Evolutionary conservation across 306 rosid genomes (phyloP).

Genomic region (Rosa persica): DNA sequence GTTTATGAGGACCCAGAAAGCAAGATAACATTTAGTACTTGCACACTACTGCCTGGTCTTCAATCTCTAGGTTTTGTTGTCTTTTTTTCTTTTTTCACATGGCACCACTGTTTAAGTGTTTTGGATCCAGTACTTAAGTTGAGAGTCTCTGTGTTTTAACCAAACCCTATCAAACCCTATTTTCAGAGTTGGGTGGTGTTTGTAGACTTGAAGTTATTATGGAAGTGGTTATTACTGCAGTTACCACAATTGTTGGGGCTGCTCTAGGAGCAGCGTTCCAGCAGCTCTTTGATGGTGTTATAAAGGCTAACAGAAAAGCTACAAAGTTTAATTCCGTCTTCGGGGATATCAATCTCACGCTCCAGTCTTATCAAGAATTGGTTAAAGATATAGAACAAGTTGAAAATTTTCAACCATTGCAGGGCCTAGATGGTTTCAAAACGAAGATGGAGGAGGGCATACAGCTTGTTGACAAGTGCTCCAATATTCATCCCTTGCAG

Average conservation of each 20-base stretch:
- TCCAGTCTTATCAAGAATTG: constrained; percentile 18
- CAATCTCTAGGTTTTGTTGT: no score
- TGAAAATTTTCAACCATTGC: constrained; percentile 13
- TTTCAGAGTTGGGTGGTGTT: not conserved
- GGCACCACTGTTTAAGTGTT: not conserved
- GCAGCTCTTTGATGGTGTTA: constrained; percentile 7
- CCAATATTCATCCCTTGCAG: constrained; percentile 18
- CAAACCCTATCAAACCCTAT: not conserved
- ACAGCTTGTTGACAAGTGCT: constrained; percentile 30
- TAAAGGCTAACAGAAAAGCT: constrained; percentile 18
- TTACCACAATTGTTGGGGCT: constrained; percentile 10
- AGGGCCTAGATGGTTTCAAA: constrained; percentile 20
- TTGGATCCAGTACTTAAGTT: not conserved
- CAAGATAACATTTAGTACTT: no score
- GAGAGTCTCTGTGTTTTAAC: not conserved
- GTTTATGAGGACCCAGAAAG: not conserved
- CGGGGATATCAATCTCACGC: not conserved
- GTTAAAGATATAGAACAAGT: constrained; percentile 14
- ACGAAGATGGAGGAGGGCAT: constrained; percentile 27
- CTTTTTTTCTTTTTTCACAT: no score
- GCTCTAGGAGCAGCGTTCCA: constrained; percentile 27
- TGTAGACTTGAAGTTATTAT: not conserved
- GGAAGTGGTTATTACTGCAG: not conserved
- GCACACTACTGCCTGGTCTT: not conserved
- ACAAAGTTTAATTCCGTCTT: constrained; percentile 27